Base-by-base conservation (phyloP, 805 yeast species). In the Phaffomyces antillensis region DNA sequence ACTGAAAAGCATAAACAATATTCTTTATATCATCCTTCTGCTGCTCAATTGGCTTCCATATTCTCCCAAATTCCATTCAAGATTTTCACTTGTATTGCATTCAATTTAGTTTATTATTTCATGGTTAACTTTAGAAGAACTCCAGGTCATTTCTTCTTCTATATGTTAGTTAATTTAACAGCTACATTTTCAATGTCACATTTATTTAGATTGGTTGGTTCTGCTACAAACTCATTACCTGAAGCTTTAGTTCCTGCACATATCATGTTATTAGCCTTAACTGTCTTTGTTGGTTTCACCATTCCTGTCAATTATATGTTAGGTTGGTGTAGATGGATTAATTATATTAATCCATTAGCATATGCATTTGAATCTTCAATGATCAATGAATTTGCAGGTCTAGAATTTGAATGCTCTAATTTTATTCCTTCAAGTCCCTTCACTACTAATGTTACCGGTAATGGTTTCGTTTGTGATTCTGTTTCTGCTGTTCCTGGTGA, bases 251-350 rank as follows among this genome's bases (percentile, higher is more conserved):
- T 79, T 6, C 83, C 83, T 4, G 75, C 82, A 3, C 66, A 81
- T 15, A 49, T 77, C 25, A 47, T 79, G 44, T 60, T 79, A 46
- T 61, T 74, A 36, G 73, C 72, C 7, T 54, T 79, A 55, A 61
- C 73, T 17, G 67, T 75, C 56, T 79, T 69, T 55, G 70, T 78
- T 8, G 84, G 84, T 34, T 79, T 79, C 64, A 77, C 73, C 20
- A 64, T 79, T 47, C 85, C 84, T 26, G 71, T 73, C 31, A 70
- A 73, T 7, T 59, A 70, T 40, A 77, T 79, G 77, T 67, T 71
- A 50, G 79, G 83, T 12, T 80, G 85, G 85, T 73, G 79, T 32
- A 68, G 79, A 52, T 80, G 84, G 85, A 76, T 80, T 49, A 75
- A 76, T 60, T 80, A 76, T 52, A 52, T 80, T 39, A 70, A 80